Evolutionary conservation across 129 eudicot species (phyloP).

Genomic region (Flaveria robusta): DNA sequence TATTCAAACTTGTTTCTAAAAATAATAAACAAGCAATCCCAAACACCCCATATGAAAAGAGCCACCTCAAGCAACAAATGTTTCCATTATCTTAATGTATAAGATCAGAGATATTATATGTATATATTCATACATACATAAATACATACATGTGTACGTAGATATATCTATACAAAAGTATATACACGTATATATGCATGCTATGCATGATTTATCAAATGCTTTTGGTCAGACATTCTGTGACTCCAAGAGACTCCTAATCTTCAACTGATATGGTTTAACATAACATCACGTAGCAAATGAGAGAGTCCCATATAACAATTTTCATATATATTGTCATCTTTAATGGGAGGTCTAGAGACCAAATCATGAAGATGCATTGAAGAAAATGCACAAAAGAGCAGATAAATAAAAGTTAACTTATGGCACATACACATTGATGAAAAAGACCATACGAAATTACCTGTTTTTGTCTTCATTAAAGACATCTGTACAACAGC

Average conservation of each 20-base stretch:
- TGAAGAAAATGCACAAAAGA: conserved; percentile 2
- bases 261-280: not conserved
- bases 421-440: not conserved
- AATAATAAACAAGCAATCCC: not conserved
- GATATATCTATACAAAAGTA: too few species aligned
- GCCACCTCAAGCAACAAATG: not conserved
- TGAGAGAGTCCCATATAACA: conserved; percentile 1
- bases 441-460: conserved; percentile 15
- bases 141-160: not conserved
- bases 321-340: not conserved
- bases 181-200: too few species aligned
- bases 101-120: not conserved
- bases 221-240: not conserved
- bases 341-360: not conserved
- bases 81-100: not conserved
- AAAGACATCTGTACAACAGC: conserved; percentile 94
- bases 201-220: not conserved
- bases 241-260: not conserved
- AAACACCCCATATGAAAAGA: not conserved
- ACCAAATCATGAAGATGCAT: conserved; percentile 6
- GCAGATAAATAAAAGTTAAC: conserved; percentile 8
- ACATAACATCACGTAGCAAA: not conserved
- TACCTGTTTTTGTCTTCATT: conserved; percentile 88
- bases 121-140: not conserved
- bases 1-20: not conserved